Base-by-base conservation (phyloP, 306 rosid species). In the Glycine soja region DNA sequence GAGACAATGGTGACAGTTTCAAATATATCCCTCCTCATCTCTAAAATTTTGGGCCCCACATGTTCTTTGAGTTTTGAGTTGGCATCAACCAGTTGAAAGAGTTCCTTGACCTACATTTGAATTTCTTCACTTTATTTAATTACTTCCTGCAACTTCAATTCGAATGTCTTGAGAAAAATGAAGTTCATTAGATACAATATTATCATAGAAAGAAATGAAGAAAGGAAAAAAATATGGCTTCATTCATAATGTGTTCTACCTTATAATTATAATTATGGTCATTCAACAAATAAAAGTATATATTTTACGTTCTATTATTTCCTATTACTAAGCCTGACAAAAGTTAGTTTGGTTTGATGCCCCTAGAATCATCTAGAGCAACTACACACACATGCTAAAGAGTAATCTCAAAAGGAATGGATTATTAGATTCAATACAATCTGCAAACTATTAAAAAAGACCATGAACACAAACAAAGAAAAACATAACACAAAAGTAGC, bases 101-200 rank as follows among this genome's bases (percentile, higher is more conserved):
- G 89, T 72, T 91, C 89, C 10, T 68, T n/a, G 42, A 88, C 90
- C 54, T 77, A 74, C 68, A 40, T 65, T 70, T 90, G 91, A 71
- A 80, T 86, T 81, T 91, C 93, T 74, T 95, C 97, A 67, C 81
- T 79, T 74, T 88, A 87, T 81, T 80, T 85, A 24, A 80, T 79
- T 13, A 86, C 86, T 86, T 90, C 96, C 85, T 88, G 86, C 86
- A 90, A 89, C 83, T 87, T 89, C 87, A 85, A 38, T 84, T 89
- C 69, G 10, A 97, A 83, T 53, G 86, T 80, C 98, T 92, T 38
- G 80, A 79, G 78, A 79, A 74, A 84, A 77, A 83, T 13, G 56
- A 65, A 24, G 80, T 36, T 65, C 36, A 81, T 64, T 57, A 77
- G 85, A 62, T 32, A 47, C 19, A 70, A 51, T 52, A 19, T 16